phyloP scores from a whole-genome alignment of 306 rosid species.

The Ceratonia siliqua region DNA sequence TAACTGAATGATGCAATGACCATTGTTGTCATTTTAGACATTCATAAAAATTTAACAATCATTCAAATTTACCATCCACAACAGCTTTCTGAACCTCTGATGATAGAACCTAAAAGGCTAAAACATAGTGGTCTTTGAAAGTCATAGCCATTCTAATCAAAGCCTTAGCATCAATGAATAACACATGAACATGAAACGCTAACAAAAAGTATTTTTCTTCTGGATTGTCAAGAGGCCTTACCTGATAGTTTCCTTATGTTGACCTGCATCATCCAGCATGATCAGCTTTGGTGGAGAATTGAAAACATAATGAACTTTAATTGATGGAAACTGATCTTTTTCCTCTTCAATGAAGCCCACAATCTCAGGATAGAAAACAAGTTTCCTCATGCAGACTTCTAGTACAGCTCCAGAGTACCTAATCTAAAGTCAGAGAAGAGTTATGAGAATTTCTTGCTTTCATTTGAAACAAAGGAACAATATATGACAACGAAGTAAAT shows the following conservation, averaged over 20 bases:
- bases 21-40: background rate
- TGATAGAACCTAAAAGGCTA: no score
- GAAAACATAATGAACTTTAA: slow-evolving; percentile 75
- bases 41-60: background rate
- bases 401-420: slow-evolving; percentile 78
- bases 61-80: background rate
- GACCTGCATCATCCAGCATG: slow-evolving; percentile 79
- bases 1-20: slow-evolving; percentile 2
- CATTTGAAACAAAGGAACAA: background rate
- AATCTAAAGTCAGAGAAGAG: slow-evolving; percentile 48
- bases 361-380: slow-evolving; percentile 92
- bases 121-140: background rate
- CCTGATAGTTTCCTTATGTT: slow-evolving; percentile 87
- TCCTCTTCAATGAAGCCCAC: slow-evolving; percentile 93
- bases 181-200: background rate
- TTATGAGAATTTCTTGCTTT: background rate
- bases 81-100: slow-evolving; percentile 14
- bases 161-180: slow-evolving; percentile 1
- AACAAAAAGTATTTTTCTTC: slow-evolving; percentile 15
- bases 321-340: slow-evolving; percentile 69
- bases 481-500: slow-evolving; percentile 12
- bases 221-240: slow-evolving; percentile 32
- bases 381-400: slow-evolving; percentile 96
- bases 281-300: slow-evolving; percentile 91
- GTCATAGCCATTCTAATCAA: slow-evolving; percentile 10